A percentile compares a stretch with the other conserved stretches of the same genome.
Conservation (phyloP, 1,284 basidiomycete species). For the Ustilago trichophora region DNA sequence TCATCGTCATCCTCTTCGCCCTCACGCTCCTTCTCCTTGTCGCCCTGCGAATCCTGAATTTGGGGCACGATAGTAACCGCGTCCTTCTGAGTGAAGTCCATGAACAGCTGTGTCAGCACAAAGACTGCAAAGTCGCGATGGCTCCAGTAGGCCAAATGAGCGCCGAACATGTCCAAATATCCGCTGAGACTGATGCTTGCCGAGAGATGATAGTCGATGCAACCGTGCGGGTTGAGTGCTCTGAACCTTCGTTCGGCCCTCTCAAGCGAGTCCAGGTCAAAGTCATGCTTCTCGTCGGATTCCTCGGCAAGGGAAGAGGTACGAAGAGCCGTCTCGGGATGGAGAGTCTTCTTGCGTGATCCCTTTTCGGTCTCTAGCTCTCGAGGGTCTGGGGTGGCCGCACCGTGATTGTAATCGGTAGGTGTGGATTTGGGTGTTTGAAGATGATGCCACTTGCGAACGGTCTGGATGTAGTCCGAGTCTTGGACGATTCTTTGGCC, state of each 20-base stretch:
- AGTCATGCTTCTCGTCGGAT: constrained; percentile 31
- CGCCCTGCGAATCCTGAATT: constrained; percentile 13
- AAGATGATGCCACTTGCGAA: no score
- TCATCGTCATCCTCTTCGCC: constrained; percentile 8
- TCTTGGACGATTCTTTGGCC: constrained; percentile 25
- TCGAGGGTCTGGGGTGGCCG: constrained; percentile 14
- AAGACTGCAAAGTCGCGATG: constrained; percentile 56
- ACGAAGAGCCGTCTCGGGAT: no score
- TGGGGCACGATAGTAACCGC: constrained; percentile 34
- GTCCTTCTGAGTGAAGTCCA: constrained; percentile 31
- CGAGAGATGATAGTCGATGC: constrained; percentile 49
- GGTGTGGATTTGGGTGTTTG: constrained; percentile 20
- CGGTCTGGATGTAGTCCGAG: not conserved
- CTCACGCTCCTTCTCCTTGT: constrained; percentile 4
- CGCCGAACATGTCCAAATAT: constrained; percentile 56
- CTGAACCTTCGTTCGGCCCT: constrained; percentile 35
- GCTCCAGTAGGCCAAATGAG: constrained; percentile 62
- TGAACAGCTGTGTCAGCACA: constrained; percentile 56
- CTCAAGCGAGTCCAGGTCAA: constrained; percentile 27
- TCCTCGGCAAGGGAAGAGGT: no score
- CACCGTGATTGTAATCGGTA: constrained; percentile 9
- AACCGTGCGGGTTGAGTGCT: constrained; percentile 42
- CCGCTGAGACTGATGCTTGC: constrained; percentile 49
- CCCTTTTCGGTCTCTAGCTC: constrained; percentile 26
- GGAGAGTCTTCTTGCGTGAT: no score